Base-by-base conservation (phyloP, 2,329 filamentous ascomycete genomes). In the Chrysoporthe austroafricana region DNA sequence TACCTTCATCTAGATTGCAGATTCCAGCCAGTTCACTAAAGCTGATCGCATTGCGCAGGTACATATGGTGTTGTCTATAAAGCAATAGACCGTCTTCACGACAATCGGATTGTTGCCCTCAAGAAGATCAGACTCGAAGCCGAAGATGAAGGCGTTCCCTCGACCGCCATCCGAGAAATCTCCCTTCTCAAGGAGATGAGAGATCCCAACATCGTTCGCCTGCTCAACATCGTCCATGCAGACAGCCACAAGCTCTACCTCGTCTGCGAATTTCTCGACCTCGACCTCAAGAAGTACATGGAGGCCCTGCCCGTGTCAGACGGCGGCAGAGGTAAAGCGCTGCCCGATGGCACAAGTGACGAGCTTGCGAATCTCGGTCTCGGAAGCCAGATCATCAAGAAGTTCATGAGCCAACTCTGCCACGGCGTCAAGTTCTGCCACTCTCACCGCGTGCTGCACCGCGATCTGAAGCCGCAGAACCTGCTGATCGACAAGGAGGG, bases 41-140 rank as follows among this genome's bases (percentile, higher is more conserved):
- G 14, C 21, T 61, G n/a, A 32, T 39, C n/a, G 8, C 42, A 21
- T 34, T 13, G 32, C 11, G 13, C 71, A 96, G 93, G 93, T 75
- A 96, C 93, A 7, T 96, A 96, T 77, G 93, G 93, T 77, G 93
- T 96, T 70, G 93, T 96, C 72, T 96, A 96, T 88, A 96, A 96
- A 81, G 93, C 93, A 68, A 88, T 90, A 73, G 93, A 96, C 78
- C 89, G 96, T 70, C 87, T 87, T 70, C 89, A 93, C 74, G 86
- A 86, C 72, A 91, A 91, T 74, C 90, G 91, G 74, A 94, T 96
- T 74, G 93, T 97, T 70, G 93, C 93, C 14, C 84, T 97, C 73
- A 97, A 97, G 85, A 96, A 96, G 83, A 97, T 96, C 77, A 90
- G 93, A 70, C 90, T 97, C 73, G 93, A 96, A 77, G 92, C 92